phyloP scores from a whole-genome alignment of 2,329 filamentous ascomycete species.

The Clonostachys sp. region DNA sequence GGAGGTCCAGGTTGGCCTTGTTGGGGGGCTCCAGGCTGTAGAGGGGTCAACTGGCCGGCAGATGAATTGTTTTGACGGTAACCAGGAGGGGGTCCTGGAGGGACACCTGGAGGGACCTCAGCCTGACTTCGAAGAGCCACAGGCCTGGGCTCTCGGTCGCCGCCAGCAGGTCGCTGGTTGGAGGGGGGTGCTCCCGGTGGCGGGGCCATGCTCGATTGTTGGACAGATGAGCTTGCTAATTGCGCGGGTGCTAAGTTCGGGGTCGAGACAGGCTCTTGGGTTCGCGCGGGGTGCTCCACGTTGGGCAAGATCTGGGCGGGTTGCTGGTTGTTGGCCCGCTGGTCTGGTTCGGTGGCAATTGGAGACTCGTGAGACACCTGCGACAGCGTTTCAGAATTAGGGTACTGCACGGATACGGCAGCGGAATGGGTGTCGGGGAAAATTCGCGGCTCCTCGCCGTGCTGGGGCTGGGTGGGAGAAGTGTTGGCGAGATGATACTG shows the following conservation, averaged over 20 bases:
- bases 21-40: slow-evolving; percentile 16
- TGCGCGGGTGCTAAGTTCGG: slow-evolving; percentile 19
- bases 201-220: slow-evolving; percentile 40
- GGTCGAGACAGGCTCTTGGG: slow-evolving; percentile 23
- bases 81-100: slow-evolving; percentile 40
- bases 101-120: slow-evolving; percentile 3
- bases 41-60: slow-evolving; percentile 33
- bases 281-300: slow-evolving; percentile 29
- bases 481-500: slow-evolving; percentile 18
- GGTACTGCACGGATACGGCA: slow-evolving; percentile 14
- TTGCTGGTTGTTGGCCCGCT: slow-evolving; percentile 31
- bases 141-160: slow-evolving; percentile 37
- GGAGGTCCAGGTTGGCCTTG: slow-evolving; percentile 21
- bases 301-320: slow-evolving; percentile 37
- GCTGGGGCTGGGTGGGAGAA: slow-evolving; percentile 19
- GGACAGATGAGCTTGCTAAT: slow-evolving; percentile 14
- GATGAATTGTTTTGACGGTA: slow-evolving; percentile 44
- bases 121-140: slow-evolving; percentile 29
- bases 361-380: slow-evolving; percentile 60
- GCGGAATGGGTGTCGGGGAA: slow-evolving; percentile 27
- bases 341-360: slow-evolving; percentile 39
- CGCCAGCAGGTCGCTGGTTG: slow-evolving; percentile 42
- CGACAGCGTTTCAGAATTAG: slow-evolving; percentile 56
- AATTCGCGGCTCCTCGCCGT: slow-evolving; percentile 23
- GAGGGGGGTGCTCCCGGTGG: slow-evolving; percentile 35